These are phyloP conservation scores for Dothiorella sarmentorum DNA, from an alignment of 2,329 filamentous ascomycete genomes.

Conservation along the genomic window DNA sequence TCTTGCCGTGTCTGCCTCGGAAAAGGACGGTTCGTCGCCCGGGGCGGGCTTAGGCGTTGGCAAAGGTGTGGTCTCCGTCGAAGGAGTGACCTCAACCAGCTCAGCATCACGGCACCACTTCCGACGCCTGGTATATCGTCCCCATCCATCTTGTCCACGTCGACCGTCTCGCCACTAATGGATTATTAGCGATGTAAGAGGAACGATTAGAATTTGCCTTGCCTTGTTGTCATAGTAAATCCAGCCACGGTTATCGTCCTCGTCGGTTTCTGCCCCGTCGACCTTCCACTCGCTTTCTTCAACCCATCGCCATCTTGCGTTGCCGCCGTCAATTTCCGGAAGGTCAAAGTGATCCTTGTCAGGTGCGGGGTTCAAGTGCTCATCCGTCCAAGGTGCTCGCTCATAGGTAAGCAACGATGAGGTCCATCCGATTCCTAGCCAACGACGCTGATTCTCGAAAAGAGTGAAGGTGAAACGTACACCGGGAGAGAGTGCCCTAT, in stretches of 20 bases:
- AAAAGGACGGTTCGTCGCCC: constrained; percentile 9
- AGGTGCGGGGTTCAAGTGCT: constrained; percentile 80
- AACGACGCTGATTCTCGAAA: constrained; percentile 93
- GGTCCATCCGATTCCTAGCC: constrained; percentile 95
- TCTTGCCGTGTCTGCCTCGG: constrained; percentile 25
- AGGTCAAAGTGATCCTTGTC: constrained; percentile 69
- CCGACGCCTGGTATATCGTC: constrained; percentile 82
- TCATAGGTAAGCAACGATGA: constrained; percentile 88
- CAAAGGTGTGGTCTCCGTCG: constrained; percentile 44
- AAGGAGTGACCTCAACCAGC: constrained; percentile 68
- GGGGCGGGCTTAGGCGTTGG: constrained; percentile 33
- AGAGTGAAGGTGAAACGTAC: constrained; percentile 96
- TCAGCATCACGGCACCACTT: constrained; percentile 98
- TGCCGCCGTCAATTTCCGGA: constrained; percentile 62
- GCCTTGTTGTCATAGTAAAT: constrained; percentile 98
- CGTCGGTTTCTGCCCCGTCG: constrained; percentile 62
- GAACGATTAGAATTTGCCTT: constrained; percentile 26
- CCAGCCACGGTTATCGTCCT: constrained; percentile 63
- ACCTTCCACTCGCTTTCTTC: constrained; percentile 82
- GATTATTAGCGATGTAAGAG: constrained; percentile 20
- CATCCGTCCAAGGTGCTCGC: constrained; percentile 88
- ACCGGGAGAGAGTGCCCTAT: constrained; percentile 58
- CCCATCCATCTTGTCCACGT: constrained; percentile 85
- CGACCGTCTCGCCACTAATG: constrained; percentile 82
- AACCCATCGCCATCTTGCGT: constrained; percentile 75